Evolutionary conservation across 345 rosid genomes (phyloP).

Genomic region (Hibiscus syriacus): DNA sequence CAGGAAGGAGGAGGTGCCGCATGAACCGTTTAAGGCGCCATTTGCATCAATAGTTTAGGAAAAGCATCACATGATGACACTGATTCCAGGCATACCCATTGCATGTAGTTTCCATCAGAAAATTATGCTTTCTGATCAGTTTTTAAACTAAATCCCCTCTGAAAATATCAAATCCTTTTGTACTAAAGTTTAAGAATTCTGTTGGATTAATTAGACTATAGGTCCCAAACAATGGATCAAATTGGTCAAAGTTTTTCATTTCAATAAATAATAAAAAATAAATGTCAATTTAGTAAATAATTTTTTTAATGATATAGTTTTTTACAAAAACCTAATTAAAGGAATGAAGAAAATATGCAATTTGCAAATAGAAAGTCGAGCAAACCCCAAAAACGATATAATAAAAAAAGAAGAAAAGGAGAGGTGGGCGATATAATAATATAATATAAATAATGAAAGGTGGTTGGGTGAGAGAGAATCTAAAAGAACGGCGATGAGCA

Average conservation of each 20-base stretch:
- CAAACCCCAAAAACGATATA: not conserved
- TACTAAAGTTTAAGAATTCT: not conserved
- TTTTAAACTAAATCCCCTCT: no score
- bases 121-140: no score
- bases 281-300: no score
- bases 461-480: no score
- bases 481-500: no score
- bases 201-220: no score
- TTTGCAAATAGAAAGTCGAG: not conserved
- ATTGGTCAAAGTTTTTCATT: no score
- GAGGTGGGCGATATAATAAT: not conserved
- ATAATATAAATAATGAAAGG: not conserved
- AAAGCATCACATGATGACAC: no score
- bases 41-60: not conserved
- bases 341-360: not conserved
- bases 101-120: not conserved
- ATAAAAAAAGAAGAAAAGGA: not conserved
- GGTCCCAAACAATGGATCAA: no score
- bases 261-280: no score
- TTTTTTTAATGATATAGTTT: no score
- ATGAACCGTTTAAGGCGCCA: conserved; percentile 1
- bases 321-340: no score
- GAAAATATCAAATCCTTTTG: not conserved
- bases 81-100: not conserved
- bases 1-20: conserved; percentile 28